phyloP scores from a whole-genome alignment of 2,329 filamentous ascomycete genomes.

The Epichloe sibirici region DNA sequence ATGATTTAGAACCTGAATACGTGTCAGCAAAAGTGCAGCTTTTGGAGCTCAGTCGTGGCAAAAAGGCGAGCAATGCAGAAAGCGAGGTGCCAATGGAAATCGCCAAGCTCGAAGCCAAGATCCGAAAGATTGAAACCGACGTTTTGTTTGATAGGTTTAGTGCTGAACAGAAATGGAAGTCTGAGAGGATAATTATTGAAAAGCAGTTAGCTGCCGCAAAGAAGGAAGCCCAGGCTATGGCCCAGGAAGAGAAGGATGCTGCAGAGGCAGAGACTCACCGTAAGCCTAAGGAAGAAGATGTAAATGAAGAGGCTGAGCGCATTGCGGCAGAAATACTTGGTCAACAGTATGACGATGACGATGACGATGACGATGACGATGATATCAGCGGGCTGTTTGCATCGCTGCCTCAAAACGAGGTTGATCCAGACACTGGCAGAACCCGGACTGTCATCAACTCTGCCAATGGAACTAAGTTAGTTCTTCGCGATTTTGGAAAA shows the following conservation, averaged over 20 bases:
- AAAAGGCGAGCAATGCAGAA: conserved; percentile 10
- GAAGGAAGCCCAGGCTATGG: conserved; percentile 19
- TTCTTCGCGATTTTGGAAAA: conserved; percentile 74
- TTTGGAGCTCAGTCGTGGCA: conserved; percentile 35
- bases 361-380: conserved; percentile 40
- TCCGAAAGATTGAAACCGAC: conserved; percentile 67
- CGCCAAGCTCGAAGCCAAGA: conserved; percentile 57
- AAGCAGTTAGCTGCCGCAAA: conserved; percentile 44
- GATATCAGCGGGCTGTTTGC: conserved; percentile 40
- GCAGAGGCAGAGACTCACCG: conserved; percentile 22
- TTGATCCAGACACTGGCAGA: conserved; percentile 46
- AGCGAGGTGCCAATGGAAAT: conserved; percentile 33
- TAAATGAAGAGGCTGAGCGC: conserved; percentile 43
- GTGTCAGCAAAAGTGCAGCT: conserved; percentile 59
- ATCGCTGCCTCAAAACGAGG: conserved; percentile 47
- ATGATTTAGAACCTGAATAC: conserved; percentile 64
- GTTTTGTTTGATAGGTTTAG: conserved; percentile 58
- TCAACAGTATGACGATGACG: conserved; percentile 41
- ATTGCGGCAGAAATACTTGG: conserved; percentile 48
- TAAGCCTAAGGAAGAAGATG: conserved; percentile 18
- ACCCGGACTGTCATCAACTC: conserved; percentile 42
- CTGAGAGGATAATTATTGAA: conserved; percentile 45
- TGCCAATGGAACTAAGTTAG: conserved; percentile 41
- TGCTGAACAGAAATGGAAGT: conserved; percentile 55
- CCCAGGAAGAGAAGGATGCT: conserved; percentile 8